Evolutionary conservation across 1,284 basidiomycete genomes (phyloP).

Genomic region (Leccinum fuscescens): DNA sequence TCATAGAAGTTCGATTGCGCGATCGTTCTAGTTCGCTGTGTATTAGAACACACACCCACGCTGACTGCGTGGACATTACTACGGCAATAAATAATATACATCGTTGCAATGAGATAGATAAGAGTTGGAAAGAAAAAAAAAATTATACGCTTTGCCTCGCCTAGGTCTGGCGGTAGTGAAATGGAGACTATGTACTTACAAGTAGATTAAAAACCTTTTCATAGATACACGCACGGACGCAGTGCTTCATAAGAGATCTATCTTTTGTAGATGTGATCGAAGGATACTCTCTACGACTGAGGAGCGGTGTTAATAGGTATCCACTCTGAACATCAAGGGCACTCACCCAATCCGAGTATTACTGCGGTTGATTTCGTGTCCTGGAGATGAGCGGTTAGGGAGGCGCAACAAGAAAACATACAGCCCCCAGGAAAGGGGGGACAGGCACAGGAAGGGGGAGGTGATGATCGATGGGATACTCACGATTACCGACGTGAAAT

Average conservation of each 20-base stretch:
- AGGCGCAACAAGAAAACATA: background rate
- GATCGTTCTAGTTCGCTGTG: slow-evolving; percentile 1
- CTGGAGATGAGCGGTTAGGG: slow-evolving; percentile 34
- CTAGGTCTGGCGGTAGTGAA: background rate
- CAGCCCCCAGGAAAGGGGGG: background rate
- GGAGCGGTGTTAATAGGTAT: slow-evolving; percentile 2
- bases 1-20: background rate
- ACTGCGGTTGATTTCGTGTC: slow-evolving; percentile 68
- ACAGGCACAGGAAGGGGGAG: slow-evolving; percentile 7
- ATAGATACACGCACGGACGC: slow-evolving; percentile 1
- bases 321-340: slow-evolving; percentile 2
- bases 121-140: background rate
- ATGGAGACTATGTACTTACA: background rate
- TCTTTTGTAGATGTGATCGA: slow-evolving; percentile 32
- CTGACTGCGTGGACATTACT: background rate
- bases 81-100: background rate
- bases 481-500: slow-evolving; percentile 74
- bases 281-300: slow-evolving; percentile 39
- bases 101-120: background rate
- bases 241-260: slow-evolving; percentile 30
- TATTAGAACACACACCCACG: background rate
- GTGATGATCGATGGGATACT: slow-evolving; percentile 13
- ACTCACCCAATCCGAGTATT: slow-evolving; percentile 59
- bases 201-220: slow-evolving; percentile 1
- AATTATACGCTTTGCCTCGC: background rate